These are phyloP conservation scores for Blastocladiella emersonii DNA, from an alignment of 371 early-diverging fungal species.

Conservation along the genomic window DNA sequence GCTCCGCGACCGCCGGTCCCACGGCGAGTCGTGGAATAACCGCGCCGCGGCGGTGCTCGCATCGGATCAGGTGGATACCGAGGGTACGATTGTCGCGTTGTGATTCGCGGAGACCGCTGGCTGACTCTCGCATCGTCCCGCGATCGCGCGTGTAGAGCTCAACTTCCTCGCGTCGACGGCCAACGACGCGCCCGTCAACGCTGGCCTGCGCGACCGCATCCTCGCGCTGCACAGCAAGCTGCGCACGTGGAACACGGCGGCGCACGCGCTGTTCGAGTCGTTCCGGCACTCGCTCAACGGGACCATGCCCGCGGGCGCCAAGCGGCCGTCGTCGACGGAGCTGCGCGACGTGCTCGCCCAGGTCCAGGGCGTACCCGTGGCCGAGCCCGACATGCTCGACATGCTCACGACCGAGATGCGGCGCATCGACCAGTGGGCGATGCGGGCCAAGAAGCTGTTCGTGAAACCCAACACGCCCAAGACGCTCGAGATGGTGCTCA, in stretches of 20 bases:
- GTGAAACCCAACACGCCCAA: slow-evolving; percentile 1
- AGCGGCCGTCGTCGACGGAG: background rate
- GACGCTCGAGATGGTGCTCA: background rate
- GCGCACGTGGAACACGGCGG: background rate
- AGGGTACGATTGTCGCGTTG: no score
- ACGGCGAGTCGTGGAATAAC: background rate
- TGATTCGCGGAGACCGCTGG: no score
- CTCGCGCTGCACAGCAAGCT: background rate
- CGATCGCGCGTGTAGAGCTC: no score
- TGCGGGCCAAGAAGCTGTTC: background rate
- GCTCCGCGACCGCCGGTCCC: background rate
- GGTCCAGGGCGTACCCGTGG: background rate
- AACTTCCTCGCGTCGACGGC: background rate
- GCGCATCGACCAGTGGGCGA: background rate
- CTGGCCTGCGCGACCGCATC: no score
- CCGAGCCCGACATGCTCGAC: background rate
- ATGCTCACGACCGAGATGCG: background rate
- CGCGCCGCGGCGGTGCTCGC: background rate
- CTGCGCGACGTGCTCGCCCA: background rate
- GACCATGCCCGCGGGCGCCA: background rate
- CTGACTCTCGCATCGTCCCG: no score
- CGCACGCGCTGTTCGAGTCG: background rate
- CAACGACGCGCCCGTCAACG: background rate
- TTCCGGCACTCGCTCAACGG: background rate
- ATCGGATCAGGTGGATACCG: background rate